Evolutionary conservation across 148 eudicot species (phyloP), one percentile per base, ranked within the genome.

Genomic region (Silene conica): DNA sequence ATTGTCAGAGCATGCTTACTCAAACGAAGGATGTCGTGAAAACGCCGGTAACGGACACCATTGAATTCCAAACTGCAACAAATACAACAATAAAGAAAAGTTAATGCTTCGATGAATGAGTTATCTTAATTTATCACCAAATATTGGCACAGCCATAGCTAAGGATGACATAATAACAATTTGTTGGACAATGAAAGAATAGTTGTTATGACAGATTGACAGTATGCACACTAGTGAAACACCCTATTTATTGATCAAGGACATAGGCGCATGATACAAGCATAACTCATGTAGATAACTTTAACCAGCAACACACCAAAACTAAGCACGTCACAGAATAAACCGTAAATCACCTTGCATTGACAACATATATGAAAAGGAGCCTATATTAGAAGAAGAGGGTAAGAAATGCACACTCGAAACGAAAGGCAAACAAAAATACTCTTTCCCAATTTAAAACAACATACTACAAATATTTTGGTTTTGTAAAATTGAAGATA

Each of bases 21-120:
- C 99, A 63, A 86, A 90, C 72, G 97, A 79, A 20, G 92, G 86
- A 61, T 88, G 78, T 63, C 88, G 90, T 16, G 96, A 80, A 74
- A 94, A 86, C 57, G 90, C 88, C 55, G 86, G 79, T 74, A 87
- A 82, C 4, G 99, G 97, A 75, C 99, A 95, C 99, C 99, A 95
- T 48, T 89, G 97, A 75, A 91, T 86, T 77, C 98, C 98, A 79
- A 95, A 84, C 99, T 95, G 96, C 92, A 80, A 75, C 80, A 75
- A 55, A 31, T 21, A 70, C 41, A 76, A 67, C 23, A 78, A 71
- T 3, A 77, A 28, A 58, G 22, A 45, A 65, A 48, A 73, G 70
- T 69, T 58, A 68, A 63, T 56, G 52, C 56, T 59, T 76, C 55
- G 4, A 28, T 62, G 0, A 2, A 22, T 38, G n/a, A 38, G 4